Evolutionary conservation across 306 rosid genomes (phyloP), one percentile per base, ranked within the genome.

Genomic region (Dicorynia guianensis): DNA sequence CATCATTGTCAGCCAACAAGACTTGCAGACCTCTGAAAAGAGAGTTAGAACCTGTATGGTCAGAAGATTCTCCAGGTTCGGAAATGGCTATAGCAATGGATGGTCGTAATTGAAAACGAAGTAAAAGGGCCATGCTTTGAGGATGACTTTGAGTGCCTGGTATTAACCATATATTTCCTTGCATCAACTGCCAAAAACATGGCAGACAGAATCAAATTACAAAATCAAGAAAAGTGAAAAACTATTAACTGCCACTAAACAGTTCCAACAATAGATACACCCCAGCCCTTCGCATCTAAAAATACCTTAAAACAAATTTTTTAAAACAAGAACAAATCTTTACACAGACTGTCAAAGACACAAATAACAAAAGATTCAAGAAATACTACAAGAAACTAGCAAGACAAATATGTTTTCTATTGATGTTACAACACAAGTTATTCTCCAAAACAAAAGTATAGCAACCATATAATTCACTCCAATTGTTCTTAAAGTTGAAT

Each of bases 161-260:
- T 20, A 85, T 63, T 8, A 79, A 83, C 87, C 88, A 76, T 70
- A 93, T 89, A 77, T 81, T 93, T 50, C 98, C 98, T 85, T 88
- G 93, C 97, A 93, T 93, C 83, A 85, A 40, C 97, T 93, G 89
- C 74, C 72, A 75, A 42, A 10, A 61, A 40, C 46, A 63, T 13
- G 52, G 36, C 5, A 35, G 17, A 44, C 76, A 74, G 5, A 67
- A 34, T 38, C 38, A 57, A 38, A 17, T 20, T 5, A 43, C 11
- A 73, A 72, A 44, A 20, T 71, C 52, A 80, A 73, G 56, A 12
- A 33, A 46, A 34, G 15, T n/a, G n/a, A 69, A 25, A 61, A 50
- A 34, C 46, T 18, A 42, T 46, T 47, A 52, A 18, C 25, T 15
- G 35, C 18, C 44, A 64, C 56, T 50, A 8, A 14, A 71, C n/a